Conservation (phyloP, 2,329 filamentous ascomycete genomes). For the Ceratocystiopsis sp. region DNA sequence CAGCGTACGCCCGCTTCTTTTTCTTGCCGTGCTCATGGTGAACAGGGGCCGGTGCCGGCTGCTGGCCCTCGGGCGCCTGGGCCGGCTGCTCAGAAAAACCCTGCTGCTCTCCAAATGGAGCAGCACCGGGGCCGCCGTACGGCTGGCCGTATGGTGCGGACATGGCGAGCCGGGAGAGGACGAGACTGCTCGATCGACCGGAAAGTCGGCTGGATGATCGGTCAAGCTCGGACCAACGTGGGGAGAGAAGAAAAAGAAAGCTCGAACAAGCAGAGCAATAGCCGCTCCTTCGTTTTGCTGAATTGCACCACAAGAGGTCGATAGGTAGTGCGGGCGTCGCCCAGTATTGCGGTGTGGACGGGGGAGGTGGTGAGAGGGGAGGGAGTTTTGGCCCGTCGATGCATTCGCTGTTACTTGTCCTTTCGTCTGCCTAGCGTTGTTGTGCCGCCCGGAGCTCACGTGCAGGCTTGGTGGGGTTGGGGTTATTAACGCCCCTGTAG, state of each 20-base stretch:
- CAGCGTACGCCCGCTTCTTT: slow-evolving; percentile 92
- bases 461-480: too few species aligned
- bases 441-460: too few species aligned
- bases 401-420: not conserved
- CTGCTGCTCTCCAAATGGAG: slow-evolving; percentile 22
- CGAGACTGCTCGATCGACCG: not conserved
- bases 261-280: too few species aligned
- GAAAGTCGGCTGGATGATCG: not conserved
- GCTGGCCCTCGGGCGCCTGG: slow-evolving; percentile 18
- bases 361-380: too few species aligned
- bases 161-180: slow-evolving; percentile 24
- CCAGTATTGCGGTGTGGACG: too few species aligned
- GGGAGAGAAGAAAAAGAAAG: not conserved
- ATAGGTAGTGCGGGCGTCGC: too few species aligned
- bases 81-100: slow-evolving; percentile 13
- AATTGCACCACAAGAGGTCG: too few species aligned
- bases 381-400: not conserved
- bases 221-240: not conserved
- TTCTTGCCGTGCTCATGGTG: slow-evolving; percentile 40
- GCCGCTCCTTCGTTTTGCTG: too few species aligned
- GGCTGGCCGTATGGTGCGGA: slow-evolving; percentile 33
- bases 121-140: slow-evolving; percentile 14
- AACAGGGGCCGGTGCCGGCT: slow-evolving; percentile 16
- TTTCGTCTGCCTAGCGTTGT: not conserved
- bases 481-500: too few species aligned